Evolutionary conservation across 192 early-diverging fungal species (phyloP).

Genomic region (Entomortierella chlamydospora): DNA sequence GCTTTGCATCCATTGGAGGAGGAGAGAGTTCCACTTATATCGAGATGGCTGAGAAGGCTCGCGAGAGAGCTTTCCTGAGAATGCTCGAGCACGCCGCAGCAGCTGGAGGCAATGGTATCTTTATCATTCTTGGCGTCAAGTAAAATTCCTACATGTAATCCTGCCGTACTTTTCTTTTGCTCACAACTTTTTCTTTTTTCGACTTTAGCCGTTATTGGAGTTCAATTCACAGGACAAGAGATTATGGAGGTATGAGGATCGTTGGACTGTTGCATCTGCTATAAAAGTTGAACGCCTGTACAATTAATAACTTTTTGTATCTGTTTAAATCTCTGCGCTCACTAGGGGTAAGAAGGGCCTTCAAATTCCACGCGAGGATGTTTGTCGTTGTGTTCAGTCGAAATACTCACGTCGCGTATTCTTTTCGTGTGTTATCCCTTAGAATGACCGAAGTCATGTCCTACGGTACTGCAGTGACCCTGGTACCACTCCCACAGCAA

Average conservation of each 20-base stretch:
- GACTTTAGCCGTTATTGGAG: constrained; percentile 38
- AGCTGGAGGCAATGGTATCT: constrained; percentile 42
- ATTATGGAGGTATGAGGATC: constrained; percentile 38
- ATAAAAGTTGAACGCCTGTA: neutral
- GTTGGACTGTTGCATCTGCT: neutral
- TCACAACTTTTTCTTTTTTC: constrained; percentile 2
- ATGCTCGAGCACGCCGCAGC: constrained; percentile 47
- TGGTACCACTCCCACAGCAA: constrained; percentile 41
- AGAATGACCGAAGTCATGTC: constrained; percentile 51
- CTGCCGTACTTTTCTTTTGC: neutral
- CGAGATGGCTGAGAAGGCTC: constrained; percentile 52
- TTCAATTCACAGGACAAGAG: constrained; percentile 47
- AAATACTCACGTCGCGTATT: neutral
- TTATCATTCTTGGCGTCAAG: neutral
- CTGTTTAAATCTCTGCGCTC: neutral
- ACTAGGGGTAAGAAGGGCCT: constrained; percentile 21
- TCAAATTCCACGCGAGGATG: no score
- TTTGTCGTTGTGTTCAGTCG: neutral
- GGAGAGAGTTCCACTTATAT: constrained; percentile 48
- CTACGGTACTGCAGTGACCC: constrained; percentile 39
- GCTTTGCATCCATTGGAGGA: constrained; percentile 36
- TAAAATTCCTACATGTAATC: no score
- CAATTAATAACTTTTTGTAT: neutral
- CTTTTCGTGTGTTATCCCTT: neutral
- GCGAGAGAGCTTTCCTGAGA: constrained; percentile 43